Evolutionary conservation across 768 basidiomycete species (phyloP), one percentile per base, ranked within the genome.

Genomic region (Lactarius pseudohatsudake): DNA sequence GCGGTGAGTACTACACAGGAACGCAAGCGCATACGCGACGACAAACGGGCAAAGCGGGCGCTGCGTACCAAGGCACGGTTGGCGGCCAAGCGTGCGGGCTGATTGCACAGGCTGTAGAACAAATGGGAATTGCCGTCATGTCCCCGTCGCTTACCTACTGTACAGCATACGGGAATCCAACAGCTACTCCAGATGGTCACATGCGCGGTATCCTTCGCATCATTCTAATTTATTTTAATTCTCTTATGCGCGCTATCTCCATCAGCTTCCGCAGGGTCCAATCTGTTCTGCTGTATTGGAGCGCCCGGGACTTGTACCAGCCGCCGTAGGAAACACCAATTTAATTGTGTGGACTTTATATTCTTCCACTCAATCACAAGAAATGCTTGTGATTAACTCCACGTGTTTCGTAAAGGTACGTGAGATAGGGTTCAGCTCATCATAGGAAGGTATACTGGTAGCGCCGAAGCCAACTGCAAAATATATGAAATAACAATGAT

Each of bases 1-100:
- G 82, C 82, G 59, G 74, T 92, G 58, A 92, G 91, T 72, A 77
- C 81, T 59, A 92, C 90, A 32, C 90, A 92, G 77, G 79, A 84
- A 72, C 89, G 84, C 78, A 92, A 91, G 75, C 78, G 77, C 69
- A 72, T 73, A 55, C 76, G 79, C 73, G 77, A 79, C 62, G 76
- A 81, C 65, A 79, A 79, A 67, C 71, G 75, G 57, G 77, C 79
- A 16, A 77, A 73, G 67, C 74, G 80, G 62, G 76, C 75, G 67
- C 74, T 76, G 38, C 80, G 77, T 67, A 62, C 70, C 34, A 74
- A 66, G 66, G 75, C 75, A 36, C 73, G 72, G 68, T 34, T 75
- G 8, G 69, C 73, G 58, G 43, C 60, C 13, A 69, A 57, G 41
- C 61, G 58, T 26, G 41, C 30, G 53, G 57, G 41, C 13, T 47